Conservation (phyloP, 345 rosid species). For the Gossypium turneri region DNA sequence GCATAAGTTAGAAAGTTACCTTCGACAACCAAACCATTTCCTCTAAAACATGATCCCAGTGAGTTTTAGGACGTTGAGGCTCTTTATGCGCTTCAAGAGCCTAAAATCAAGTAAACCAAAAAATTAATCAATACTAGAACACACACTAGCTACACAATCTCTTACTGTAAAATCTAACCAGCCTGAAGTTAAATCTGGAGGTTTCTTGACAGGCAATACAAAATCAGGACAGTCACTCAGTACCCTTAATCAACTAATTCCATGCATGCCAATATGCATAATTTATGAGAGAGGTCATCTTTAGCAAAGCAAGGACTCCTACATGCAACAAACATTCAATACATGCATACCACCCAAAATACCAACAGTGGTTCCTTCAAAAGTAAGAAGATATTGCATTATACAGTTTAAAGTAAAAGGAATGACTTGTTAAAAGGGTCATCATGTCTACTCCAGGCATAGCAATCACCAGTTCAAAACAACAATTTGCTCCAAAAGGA, state of each 20-base stretch:
- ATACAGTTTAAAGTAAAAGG: not conserved
- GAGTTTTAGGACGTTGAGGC: slow-evolving; percentile 89
- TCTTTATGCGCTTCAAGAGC: slow-evolving; percentile 93
- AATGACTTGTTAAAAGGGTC: not conserved
- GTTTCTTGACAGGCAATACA: not conserved
- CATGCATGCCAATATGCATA: not conserved
- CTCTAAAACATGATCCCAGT: slow-evolving; percentile 98
- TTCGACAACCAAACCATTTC: slow-evolving; percentile 99
- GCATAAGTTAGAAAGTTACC: slow-evolving; percentile 41
- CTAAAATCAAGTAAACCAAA: slow-evolving; percentile 33
- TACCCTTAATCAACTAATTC: not conserved
- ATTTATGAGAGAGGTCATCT: not conserved
- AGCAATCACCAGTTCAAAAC: slow-evolving; percentile 10
- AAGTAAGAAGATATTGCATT: not conserved
- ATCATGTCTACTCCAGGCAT: not conserved
- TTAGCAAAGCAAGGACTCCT: not conserved
- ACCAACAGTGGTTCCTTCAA: not conserved
- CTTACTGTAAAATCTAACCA: not conserved
- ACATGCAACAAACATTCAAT: not conserved
- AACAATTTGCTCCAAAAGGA: not conserved
- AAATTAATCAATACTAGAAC: slow-evolving; percentile 9
- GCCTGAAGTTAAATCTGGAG: not conserved
- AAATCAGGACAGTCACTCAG: not conserved
- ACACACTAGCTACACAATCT: not conserved
- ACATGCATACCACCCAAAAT: not conserved